Evolutionary conservation across 495 filamentous ascomycete genomes (phyloP), one percentile per base, ranked within the genome.

Genomic region (Astrocystis sublimbata): DNA sequence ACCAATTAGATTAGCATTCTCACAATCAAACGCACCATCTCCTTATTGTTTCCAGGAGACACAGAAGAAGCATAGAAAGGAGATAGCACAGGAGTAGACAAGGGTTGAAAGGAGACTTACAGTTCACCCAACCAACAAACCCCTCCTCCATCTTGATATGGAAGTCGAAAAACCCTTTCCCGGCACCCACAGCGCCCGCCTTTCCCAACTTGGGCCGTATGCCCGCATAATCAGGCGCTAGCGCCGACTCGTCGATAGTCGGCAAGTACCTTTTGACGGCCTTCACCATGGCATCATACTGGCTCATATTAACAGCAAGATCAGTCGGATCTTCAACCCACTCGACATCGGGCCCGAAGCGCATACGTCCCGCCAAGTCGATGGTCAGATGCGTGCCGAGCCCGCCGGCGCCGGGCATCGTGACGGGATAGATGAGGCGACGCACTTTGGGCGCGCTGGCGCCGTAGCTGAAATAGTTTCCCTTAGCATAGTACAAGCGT

Each of bases 331-430:
- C 67, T 38, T 85, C 82, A 1, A 96, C 86, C 94, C 96, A 98
- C 73, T 98, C 92, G 12, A 97, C 91, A 68, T 98, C 94, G 0
- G 94, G 94, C 0, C 94, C 94, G 71, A 98, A 98, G 36, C 93
- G 88, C 28, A 98, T 83, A 1, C 90, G 83, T 0, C 92, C 93
- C 0, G 82, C 85, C 78, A 98, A 81, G 70, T 98, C 94, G 19
- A 98, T 81, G 0, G 94, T 98, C 5, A 98, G 77, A 76, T 98
- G 94, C 1, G 94, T 97, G 42, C 94, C 94, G 8, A 98, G 80
- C 0, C 94, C 94, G 45, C 84, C 93, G 40, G 86, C 83, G 12
- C 93, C 92, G 0, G 90, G 89, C 8, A 88, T 73, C 0, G 92
- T 91, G 0, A 88, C 91, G 2, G 94, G 94, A 70, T 98, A 98